Evolutionary conservation across 441 rosid species (phyloP), one percentile per base, ranked within the genome.

Genomic region (Biscutella laevigata): DNA sequence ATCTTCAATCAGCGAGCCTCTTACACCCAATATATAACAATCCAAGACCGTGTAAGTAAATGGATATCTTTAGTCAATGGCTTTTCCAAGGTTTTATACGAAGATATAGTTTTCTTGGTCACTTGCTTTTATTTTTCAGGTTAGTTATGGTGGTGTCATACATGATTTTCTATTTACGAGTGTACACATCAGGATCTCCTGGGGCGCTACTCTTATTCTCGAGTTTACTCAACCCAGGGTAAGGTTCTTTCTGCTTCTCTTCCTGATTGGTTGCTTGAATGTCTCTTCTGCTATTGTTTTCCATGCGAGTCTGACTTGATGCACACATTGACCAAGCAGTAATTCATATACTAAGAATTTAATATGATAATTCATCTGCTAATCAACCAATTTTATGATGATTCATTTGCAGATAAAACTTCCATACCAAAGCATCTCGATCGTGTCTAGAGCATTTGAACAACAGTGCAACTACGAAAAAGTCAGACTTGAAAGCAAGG

Each of bases 141-240:
- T 71, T 80, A 77, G 87, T 75, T 76, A 82, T 77, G 73, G 67
- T 74, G 72, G 77, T 84, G 79, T 70, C 81, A 68, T 78, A 76
- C 85, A 78, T 85, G 83, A 74, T 67, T 71, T 43, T 59, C 74
- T 59, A 16, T 62, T 57, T 72, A 66, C 64, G 37, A 68, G 40
- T 73, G 64, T 71, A 61, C 56, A n/a, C 71, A 66, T 70, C 72
- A 69, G 77, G 81, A 68, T 69, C 84, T 71, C 75, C 74, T 77
- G 66, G 65, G 84, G 74, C 62, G 74, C 70, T 71, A 68, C 71
- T 66, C 68, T 74, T 77, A 67, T 68, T 55, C 73, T 64, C 78
- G 57, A 62, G 53, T 58, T 79, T 74, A 78, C 70, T 78, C 68
- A 66, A 70, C 66, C 75, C 74, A 53, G 52, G 78, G 66, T 69